phyloP scores from a whole-genome alignment of 257 asterid species.

The Salvia splendens region DNA sequence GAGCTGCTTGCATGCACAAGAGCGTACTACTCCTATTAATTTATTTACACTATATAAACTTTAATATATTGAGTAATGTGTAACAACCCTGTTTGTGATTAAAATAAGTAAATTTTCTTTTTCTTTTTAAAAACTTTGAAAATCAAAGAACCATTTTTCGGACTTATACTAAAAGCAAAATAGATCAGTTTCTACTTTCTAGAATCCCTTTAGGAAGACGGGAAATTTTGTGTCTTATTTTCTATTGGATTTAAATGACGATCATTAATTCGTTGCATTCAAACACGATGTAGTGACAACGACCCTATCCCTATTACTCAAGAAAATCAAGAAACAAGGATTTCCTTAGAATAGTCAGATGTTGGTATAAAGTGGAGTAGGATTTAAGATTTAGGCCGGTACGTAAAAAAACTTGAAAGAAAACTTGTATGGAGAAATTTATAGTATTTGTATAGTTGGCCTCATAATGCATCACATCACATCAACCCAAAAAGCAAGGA shows the following conservation, averaged over 20 bases:
- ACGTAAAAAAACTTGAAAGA: too few species aligned
- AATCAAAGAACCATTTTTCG: conserved; percentile 2
- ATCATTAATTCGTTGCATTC: background rate
- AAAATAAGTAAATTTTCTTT: too few species aligned
- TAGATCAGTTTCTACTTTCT: background rate
- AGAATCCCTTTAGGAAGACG: background rate
- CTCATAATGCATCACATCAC: conserved; percentile 20
- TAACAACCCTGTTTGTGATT: background rate
- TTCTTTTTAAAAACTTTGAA: background rate
- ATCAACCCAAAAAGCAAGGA: conserved; percentile 21
- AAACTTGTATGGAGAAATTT: too few species aligned
- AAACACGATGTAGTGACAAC: background rate
- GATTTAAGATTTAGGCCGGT: background rate
- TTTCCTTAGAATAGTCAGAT: too few species aligned
- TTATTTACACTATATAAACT: background rate
- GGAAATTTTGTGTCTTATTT: background rate
- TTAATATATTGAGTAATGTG: background rate
- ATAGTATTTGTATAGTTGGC: background rate
- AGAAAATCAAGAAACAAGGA: background rate
- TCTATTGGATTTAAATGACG: background rate
- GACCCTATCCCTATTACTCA: background rate
- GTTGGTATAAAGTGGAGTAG: too few species aligned
- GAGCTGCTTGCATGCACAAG: too few species aligned
- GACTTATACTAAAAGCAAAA: background rate
- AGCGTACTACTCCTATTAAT: background rate